A percentile compares a stretch with the other conserved stretches of the same genome.
Conservation (phyloP, 1,139 yeast species). For the Wickerhamomyces sp. region DNA sequence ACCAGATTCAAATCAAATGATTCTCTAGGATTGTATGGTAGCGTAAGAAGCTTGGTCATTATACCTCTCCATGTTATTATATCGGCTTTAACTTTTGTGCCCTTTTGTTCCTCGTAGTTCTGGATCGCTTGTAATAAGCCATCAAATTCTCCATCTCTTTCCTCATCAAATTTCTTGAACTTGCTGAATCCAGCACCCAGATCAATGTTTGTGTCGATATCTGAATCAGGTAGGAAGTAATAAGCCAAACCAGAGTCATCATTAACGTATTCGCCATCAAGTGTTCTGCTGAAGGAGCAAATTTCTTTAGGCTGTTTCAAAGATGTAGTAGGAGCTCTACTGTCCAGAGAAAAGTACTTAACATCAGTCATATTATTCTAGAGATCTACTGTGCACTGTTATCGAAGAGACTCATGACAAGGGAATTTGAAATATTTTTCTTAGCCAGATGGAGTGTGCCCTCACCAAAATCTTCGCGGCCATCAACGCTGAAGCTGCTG, state of each 20-base stretch:
- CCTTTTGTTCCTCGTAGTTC: constrained; percentile 46
- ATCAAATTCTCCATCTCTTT: constrained; percentile 49
- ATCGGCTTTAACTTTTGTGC: constrained; percentile 50
- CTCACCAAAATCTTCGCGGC: not conserved
- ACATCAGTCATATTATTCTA: constrained; percentile 10
- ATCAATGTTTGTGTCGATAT: constrained; percentile 50
- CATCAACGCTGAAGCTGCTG: not conserved
- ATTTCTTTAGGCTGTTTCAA: constrained; percentile 75
- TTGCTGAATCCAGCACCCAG: constrained; percentile 58
- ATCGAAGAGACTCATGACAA: no score
- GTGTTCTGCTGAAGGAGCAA: constrained; percentile 47
- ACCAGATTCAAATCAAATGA: constrained; percentile 59
- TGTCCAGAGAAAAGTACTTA: constrained; percentile 36
- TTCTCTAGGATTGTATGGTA: constrained; percentile 54
- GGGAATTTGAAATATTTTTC: not conserved
- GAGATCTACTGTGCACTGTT: no score
- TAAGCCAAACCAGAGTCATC: constrained; percentile 54
- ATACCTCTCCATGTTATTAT: constrained; percentile 82
- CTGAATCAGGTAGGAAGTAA: constrained; percentile 73
- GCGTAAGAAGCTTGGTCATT: constrained; percentile 59
- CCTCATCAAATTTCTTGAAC: constrained; percentile 52
- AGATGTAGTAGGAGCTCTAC: constrained; percentile 49
- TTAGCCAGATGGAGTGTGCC: not conserved
- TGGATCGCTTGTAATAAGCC: constrained; percentile 54
- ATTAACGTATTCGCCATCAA: constrained; percentile 41